Evolutionary conservation across 306 rosid genomes (phyloP), one percentile per base, ranked within the genome.

Genomic region (Amphicarpaea edgeworthii): DNA sequence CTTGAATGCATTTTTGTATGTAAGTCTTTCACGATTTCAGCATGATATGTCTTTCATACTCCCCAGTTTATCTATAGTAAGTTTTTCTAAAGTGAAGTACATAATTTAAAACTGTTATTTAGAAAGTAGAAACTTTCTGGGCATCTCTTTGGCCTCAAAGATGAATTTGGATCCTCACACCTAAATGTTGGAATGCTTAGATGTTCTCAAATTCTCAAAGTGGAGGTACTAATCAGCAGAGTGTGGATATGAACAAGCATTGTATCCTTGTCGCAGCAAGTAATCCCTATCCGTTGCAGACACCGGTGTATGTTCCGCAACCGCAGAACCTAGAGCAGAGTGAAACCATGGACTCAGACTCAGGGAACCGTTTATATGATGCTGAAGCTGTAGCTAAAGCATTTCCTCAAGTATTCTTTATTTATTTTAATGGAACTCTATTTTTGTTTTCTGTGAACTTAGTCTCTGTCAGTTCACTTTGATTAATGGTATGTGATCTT

Each of bases 381-480:
- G 97, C 97, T 16, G 98, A 92, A 77, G 88, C 93, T 81, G 93
- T 95, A 75, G 97, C 98, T 82, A 90, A 90, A 87, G 90, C 87
- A 78, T 95, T 90, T 89, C 61, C 93, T 28, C 97, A 86, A 90
- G 99, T 92, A 82, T 32, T 40, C 79, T 58, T 7, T 34, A 57
- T 68, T 58, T 66, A 6, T 46, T 59, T 50, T 73, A 67, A 7
- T 14, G 54, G n/a, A 55, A 45, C 51, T 40, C 60, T 73, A 7
- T 65, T 59, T 41, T 57, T 26, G 15, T 43, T 49, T 49, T 55
- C 73, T 75, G 16, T 74, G 60, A 59, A 70, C 37, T 51, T 66
- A 62, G 3, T 17, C 17, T 59, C 5, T 72, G 45, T 75, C 53
- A 62, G 7, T 76, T 72, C 28, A 58, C 69, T 67, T 72, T 49